Evolutionary conservation across 495 filamentous ascomycete genomes (phyloP).

Genomic region (Talaromyces wortmannii): DNA sequence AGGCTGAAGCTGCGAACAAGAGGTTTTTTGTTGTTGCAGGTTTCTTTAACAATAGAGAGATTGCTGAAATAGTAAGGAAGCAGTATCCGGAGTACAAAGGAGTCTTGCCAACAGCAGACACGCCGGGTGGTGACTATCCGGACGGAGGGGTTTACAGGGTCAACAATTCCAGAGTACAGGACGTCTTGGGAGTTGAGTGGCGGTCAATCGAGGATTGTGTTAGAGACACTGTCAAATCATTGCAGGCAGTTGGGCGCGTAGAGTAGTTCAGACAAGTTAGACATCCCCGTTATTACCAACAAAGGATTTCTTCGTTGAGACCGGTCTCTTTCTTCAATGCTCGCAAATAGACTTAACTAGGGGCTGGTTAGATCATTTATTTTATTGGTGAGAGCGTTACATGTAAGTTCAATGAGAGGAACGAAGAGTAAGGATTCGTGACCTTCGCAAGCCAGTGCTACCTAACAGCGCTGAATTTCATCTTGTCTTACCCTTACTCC

Average conservation of each 20-base stretch:
- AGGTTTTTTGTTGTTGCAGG: conserved; percentile 65
- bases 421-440: not conserved
- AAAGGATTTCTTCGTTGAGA: not conserved
- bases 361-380: not conserved
- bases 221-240: conserved; percentile 46
- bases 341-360: not conserved
- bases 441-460: not conserved
- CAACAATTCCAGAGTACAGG: conserved; percentile 47
- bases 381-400: not conserved
- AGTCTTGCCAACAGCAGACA: conserved; percentile 45
- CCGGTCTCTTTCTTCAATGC: not conserved
- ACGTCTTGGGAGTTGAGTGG: conserved; percentile 55
- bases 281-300: not conserved
- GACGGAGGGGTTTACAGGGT: conserved; percentile 34
- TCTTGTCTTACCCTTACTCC: not conserved
- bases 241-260: conserved; percentile 35
- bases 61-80: conserved; percentile 57
- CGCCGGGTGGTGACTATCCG: conserved; percentile 25
- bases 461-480: not conserved
- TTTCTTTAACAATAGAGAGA: conserved; percentile 56
- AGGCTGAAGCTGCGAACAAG: conserved; percentile 57
- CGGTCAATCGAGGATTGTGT: conserved; percentile 45
- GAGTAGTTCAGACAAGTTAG: not conserved
- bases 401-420: not conserved
- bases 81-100: conserved; percentile 57